Evolutionary conservation across 345 rosid species (phyloP), one percentile per base, ranked within the genome.

Genomic region (Hibiscus trionum): DNA sequence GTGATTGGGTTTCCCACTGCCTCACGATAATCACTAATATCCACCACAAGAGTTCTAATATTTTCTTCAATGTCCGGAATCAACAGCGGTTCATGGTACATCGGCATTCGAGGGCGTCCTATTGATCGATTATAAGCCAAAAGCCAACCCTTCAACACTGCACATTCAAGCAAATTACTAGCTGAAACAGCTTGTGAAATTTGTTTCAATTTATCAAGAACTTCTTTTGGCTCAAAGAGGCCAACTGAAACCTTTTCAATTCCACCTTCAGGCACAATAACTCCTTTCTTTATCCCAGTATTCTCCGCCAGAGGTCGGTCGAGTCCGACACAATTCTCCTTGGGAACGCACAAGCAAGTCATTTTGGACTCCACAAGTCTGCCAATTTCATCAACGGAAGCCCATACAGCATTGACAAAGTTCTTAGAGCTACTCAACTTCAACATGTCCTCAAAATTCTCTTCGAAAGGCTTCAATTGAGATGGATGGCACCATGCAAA

Each of bases 401-500:
- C 82, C 76, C 81, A 78, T 5, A 92, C 85, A 0, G 97, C 93
- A 64, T 69, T 75, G 0, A 73, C 49, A 71, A 90, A 89, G 56
- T 80, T 81, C 75, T 69, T 88, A 0, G 96, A 85, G 68, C 69
- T 82, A 74, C 97, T 88, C 73, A 82, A 76, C 72, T 61, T 85
- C 1, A 81, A 82, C 83, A 88, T 82, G 55, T 84, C 93, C 69
- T 74, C 85, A 15, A 92, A 95, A 80, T 82, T 80, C 64, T 87
- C 91, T 15, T 78, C 86, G 31, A 95, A 92, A 10, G 98, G 89
- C 80, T 81, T 95, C 89, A 95, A 75, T 75, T 92, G 96, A 33
- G 93, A 86, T 0, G 93, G 81, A 73, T 79, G 77, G 68, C 98
- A 92, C 99, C 99, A 95, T 3, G 99, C 96, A 71, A 95, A 92